These are phyloP conservation scores for Trichaptum fuscoviolaceum DNA, from an alignment of 768 basidiomycete species.

Conservation along the genomic window DNA sequence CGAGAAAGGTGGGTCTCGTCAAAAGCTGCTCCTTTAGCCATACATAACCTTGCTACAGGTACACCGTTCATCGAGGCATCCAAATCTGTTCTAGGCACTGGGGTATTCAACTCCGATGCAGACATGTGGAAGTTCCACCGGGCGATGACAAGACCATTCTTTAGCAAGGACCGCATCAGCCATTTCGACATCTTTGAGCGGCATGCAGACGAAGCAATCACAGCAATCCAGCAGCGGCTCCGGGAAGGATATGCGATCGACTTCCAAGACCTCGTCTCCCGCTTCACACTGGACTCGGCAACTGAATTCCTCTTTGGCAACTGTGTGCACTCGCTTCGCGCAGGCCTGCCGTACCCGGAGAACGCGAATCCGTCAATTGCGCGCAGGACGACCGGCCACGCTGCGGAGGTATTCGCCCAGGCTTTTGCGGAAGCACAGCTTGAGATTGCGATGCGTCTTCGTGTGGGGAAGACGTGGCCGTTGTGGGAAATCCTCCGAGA, in stretches of 20 bases:
- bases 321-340: constrained; percentile 48
- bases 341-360: constrained; percentile 48
- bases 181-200: constrained; percentile 59
- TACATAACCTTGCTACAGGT: constrained; percentile 24
- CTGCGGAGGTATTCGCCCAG: constrained; percentile 38
- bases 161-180: constrained; percentile 52
- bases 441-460: constrained; percentile 36
- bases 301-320: constrained; percentile 62
- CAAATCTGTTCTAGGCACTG: constrained; percentile 50
- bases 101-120: constrained; percentile 70
- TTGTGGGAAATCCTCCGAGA: constrained; percentile 46
- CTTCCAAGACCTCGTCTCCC: constrained; percentile 58
- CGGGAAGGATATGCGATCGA: constrained; percentile 48
- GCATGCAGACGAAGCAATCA: constrained; percentile 40
- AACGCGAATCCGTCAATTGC: constrained; percentile 27
- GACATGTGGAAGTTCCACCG: constrained; percentile 61
- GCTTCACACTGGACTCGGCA: constrained; percentile 64
- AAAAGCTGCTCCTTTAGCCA: neutral
- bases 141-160: constrained; percentile 61
- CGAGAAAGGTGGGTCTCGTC: constrained; percentile 40
- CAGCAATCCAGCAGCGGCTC: constrained; percentile 42
- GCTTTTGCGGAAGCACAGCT: constrained; percentile 48
- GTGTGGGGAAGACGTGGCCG: constrained; percentile 49
- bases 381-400: constrained; percentile 16
- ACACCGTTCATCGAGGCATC: constrained; percentile 38